Evolutionary conservation across 1,284 basidiomycete species (phyloP), one percentile per base, ranked within the genome.

Genomic region (Porodaedalea pini): DNA sequence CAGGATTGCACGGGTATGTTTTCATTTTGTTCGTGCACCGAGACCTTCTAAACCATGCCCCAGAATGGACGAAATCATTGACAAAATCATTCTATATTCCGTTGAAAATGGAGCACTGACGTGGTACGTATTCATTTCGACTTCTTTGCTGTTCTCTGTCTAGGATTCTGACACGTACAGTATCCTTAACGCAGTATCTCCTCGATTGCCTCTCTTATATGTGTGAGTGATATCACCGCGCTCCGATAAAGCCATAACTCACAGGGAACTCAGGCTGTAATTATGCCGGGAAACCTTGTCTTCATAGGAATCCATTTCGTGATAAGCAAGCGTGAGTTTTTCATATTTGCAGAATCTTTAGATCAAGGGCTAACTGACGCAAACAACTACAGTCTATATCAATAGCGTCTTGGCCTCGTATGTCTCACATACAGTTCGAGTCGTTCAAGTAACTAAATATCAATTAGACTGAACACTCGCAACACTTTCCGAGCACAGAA

Each of bases 261-360:
- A 36, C 29, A 29, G 25, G 15, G 13, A 50, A 15, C 11, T 2
- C 32, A 59, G 58, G 58, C 44, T 6, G 37, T 56, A 1, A 51
- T 45, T 13, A 59, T 59, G 58, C 58, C 58, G 25, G 54, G 58
- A 36, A 59, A 59, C 32, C 54, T 59, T 7, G 48, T 59, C n/a
- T 59, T 59, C 32, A 59, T 59, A 5, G 58, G 40, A 3, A 54
- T 59, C 10, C 58, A 59, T 19, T 59, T 59, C 40, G 49, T 59
- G 10, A 59, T 59, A 17, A 59, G 58, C 32, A 59, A 59, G 39
- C 40, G 58, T 59, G 41, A 5, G 57, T 55, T 8, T 15, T 17
- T 32, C 17, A 6, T 15, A 13, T 37, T 27, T 29, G 11, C 21
- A n/a, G 36, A 21, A 13, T 17, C 25, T 21, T 23, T 23, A 31